A percentile compares a stretch with the other conserved stretches of the same genome.
Evolutionary conservation across 495 filamentous ascomycete species (phyloP).

Genomic region (Lasiosphaeria hispida): DNA sequence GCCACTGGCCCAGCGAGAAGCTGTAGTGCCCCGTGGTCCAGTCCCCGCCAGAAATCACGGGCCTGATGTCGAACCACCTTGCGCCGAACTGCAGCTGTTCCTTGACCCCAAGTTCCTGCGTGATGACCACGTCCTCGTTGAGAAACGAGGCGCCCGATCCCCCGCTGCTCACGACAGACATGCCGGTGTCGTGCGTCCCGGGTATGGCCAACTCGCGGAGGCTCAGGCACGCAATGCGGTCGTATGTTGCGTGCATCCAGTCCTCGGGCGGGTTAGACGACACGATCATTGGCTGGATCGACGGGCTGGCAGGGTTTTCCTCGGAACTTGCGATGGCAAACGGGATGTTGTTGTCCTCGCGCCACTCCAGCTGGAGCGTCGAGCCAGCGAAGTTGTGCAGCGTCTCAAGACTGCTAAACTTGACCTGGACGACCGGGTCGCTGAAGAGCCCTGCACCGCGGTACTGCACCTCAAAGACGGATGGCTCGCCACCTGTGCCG

Average conservation of each 20-base stretch:
- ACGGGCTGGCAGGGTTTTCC: neutral
- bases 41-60: neutral
- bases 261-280: neutral
- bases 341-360: neutral
- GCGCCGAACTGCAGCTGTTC: neutral
- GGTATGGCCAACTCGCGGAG: neutral
- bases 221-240: neutral
- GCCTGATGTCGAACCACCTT: constrained; percentile 7
- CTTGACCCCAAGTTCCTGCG: neutral
- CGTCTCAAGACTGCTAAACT: neutral
- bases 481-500: neutral
- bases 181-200: neutral
- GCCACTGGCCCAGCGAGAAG: neutral
- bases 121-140: neutral
- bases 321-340: neutral
- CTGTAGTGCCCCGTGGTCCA: constrained; percentile 5
- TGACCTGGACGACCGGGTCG: neutral
- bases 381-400: neutral
- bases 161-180: neutral
- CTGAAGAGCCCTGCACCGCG: neutral
- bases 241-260: constrained; percentile 1
- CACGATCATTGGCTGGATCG: neutral
- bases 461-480: constrained; percentile 1
- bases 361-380: neutral
- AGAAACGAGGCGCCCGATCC: neutral